These are phyloP conservation scores for Rhizophora mangle DNA, from an alignment of 345 rosid genomes.

Conservation along the genomic window DNA sequence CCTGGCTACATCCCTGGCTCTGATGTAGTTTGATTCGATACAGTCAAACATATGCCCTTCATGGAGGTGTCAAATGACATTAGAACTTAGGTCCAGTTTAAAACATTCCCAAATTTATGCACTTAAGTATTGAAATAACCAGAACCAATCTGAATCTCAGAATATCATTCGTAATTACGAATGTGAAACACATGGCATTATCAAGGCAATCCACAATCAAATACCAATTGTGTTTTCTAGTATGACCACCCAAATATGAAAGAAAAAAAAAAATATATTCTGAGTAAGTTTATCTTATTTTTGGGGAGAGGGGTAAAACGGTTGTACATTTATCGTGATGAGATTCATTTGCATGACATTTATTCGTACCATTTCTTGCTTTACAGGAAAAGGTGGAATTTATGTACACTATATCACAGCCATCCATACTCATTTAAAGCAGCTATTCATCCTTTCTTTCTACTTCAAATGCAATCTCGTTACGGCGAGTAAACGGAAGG, in stretches of 20 bases:
- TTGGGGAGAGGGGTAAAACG: no score
- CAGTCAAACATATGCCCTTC: not conserved
- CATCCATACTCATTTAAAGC: slow-evolving; percentile 8
- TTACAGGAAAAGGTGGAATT: slow-evolving; percentile 7
- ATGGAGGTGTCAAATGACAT: no score
- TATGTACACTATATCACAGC: slow-evolving; percentile 10
- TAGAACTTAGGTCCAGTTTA: not conserved
- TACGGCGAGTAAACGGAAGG: slow-evolving; percentile 81
- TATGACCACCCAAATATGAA: not conserved
- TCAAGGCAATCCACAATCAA: not conserved
- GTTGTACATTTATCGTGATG: no score
- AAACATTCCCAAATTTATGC: not conserved
- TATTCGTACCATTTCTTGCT: not conserved
- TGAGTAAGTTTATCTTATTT: no score
- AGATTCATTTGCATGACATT: not conserved
- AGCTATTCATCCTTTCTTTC: slow-evolving; percentile 51
- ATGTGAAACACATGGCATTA: not conserved
- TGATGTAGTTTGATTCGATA: slow-evolving; percentile 1
- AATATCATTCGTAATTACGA: not conserved
- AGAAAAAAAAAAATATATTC: not conserved
- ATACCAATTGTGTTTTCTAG: not conserved
- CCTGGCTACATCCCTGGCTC: not conserved
- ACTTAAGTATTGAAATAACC: not conserved
- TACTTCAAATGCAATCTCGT: slow-evolving; percentile 71
- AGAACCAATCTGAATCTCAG: not conserved